Conservation (phyloP, 2,329 filamentous ascomycete species). For the Lachnellula cervina region DNA sequence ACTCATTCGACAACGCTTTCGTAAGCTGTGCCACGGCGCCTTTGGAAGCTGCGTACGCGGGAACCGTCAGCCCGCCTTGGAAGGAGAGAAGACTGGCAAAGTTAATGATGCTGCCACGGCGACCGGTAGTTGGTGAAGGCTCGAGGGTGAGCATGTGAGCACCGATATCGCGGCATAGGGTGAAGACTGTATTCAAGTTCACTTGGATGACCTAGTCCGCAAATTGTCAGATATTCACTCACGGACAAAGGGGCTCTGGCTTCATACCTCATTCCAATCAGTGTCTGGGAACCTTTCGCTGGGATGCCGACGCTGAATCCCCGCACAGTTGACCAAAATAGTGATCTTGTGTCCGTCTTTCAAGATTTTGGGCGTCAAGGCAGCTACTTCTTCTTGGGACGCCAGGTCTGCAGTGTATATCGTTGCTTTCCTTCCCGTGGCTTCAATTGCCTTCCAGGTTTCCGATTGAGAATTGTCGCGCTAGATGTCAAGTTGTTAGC, state of each 20-base stretch:
- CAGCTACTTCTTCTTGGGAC: slow-evolving; percentile 53
- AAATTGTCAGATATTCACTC: no score
- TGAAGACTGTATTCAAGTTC: slow-evolving; percentile 79
- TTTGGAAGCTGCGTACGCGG: slow-evolving; percentile 82
- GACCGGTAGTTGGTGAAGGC: slow-evolving; percentile 68
- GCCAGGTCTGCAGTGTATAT: slow-evolving; percentile 70
- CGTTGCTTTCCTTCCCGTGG: slow-evolving; percentile 59
- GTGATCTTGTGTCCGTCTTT: slow-evolving; percentile 41
- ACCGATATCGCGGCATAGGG: slow-evolving; percentile 70
- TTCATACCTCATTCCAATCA: slow-evolving; percentile 36
- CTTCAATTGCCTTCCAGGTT: slow-evolving; percentile 56
- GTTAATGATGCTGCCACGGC: slow-evolving; percentile 74
- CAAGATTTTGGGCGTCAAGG: slow-evolving; percentile 57
- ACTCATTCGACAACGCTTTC: slow-evolving; percentile 75
- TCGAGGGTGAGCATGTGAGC: slow-evolving; percentile 63
- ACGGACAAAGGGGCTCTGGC: no score
- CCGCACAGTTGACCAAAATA: slow-evolving; percentile 44
- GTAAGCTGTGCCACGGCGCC: slow-evolving; percentile 70
- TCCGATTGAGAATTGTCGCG: slow-evolving; percentile 27
- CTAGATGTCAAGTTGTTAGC: slow-evolving; percentile 10
- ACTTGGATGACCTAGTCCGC: slow-evolving; percentile 61
- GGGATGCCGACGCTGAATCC: slow-evolving; percentile 33
- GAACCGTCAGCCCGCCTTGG: slow-evolving; percentile 84
- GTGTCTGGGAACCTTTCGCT: slow-evolving; percentile 36
- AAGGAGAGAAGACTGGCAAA: slow-evolving; percentile 81